These are phyloP conservation scores for Globisporangium solare DNA, from an alignment of 352 stramenopile species.

Conservation along the genomic window DNA sequence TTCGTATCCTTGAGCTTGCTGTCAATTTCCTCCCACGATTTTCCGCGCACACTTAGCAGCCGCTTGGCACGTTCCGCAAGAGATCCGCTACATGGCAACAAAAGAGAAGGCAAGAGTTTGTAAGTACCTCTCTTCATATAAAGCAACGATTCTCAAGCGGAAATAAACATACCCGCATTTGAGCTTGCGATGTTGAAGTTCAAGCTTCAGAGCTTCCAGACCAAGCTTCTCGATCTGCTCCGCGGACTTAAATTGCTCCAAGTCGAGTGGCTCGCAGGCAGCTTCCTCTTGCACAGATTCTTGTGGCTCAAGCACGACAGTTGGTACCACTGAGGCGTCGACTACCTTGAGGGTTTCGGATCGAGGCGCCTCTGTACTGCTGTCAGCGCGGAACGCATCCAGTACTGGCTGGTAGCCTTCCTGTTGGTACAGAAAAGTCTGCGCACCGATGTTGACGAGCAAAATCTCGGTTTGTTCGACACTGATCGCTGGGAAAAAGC, in stretches of 20 bases:
- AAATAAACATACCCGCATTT: slow-evolving; percentile 94
- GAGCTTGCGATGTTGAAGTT: slow-evolving; percentile 88
- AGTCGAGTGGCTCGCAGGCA: slow-evolving; percentile 29
- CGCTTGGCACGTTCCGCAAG: slow-evolving; percentile 86
- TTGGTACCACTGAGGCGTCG: not conserved
- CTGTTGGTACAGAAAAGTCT: slow-evolving; percentile 56
- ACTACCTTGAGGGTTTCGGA: not conserved
- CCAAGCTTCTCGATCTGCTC: slow-evolving; percentile 84
- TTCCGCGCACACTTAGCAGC: slow-evolving; percentile 92
- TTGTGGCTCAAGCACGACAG: not conserved
- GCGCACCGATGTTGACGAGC: slow-evolving; percentile 79
- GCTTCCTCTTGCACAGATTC: slow-evolving; percentile 11
- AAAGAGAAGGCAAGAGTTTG: slow-evolving; percentile 5
- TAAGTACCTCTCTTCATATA: not conserved
- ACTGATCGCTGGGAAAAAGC: slow-evolving; percentile 80
- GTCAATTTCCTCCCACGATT: slow-evolving; percentile 88
- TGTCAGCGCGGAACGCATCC: slow-evolving; percentile 24
- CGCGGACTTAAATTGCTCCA: slow-evolving; percentile 49
- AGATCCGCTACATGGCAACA: slow-evolving; percentile 67
- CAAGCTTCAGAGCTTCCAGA: slow-evolving; percentile 89
- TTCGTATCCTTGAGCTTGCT: slow-evolving; percentile 68
- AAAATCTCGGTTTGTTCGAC: slow-evolving; percentile 80
- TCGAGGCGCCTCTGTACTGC: not conserved
- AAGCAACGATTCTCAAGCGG: not conserved
- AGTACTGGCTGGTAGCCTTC: slow-evolving; percentile 43